phyloP scores from a whole-genome alignment of 768 basidiomycete genomes.

The Kwoniella dejecticola region DNA sequence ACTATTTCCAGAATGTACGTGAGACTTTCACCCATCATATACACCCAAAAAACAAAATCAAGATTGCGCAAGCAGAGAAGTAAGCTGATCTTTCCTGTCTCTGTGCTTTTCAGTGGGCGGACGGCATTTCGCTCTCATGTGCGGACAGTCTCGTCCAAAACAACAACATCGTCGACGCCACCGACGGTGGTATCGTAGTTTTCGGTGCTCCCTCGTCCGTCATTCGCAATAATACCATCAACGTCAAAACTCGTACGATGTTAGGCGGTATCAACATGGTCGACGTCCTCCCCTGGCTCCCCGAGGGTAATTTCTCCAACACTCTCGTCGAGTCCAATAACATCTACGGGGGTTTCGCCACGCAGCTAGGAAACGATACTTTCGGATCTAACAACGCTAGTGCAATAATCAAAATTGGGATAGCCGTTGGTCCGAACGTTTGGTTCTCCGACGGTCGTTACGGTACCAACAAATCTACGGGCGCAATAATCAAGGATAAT shows the following conservation, averaged over 20 bases:
- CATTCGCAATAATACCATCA: constrained; percentile 49
- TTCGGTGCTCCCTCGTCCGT: constrained; percentile 47
- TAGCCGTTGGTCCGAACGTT: constrained; percentile 42
- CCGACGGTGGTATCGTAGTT: constrained; percentile 50
- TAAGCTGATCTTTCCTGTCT: background rate
- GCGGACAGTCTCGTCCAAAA: constrained; percentile 42
- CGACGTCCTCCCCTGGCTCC: constrained; percentile 44
- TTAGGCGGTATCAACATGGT: constrained; percentile 53
- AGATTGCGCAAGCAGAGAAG: too few species aligned
- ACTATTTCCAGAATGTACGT: constrained; percentile 44
- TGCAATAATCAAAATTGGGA: constrained; percentile 51
- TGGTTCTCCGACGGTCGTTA: constrained; percentile 46
- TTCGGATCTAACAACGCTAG: constrained; percentile 36
- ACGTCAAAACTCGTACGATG: constrained; percentile 39
- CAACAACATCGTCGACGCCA: constrained; percentile 49
- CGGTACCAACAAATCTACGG: constrained; percentile 41
- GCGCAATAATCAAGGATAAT: constrained; percentile 41
- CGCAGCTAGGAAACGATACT: constrained; percentile 37
- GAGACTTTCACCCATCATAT: background rate
- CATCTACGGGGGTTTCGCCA: constrained; percentile 48
- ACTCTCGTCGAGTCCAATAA: constrained; percentile 38
- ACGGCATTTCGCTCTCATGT: constrained; percentile 54
- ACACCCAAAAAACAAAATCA: too few species aligned
- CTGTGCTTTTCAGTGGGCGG: constrained; percentile 46
- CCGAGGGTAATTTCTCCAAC: constrained; percentile 44